Percentiles rank a stretch among this genome's conserved stretches.
Evolutionary conservation across 2,329 filamentous ascomycete genomes (phyloP).

Genomic region (Pleomassaria siparia): DNA sequence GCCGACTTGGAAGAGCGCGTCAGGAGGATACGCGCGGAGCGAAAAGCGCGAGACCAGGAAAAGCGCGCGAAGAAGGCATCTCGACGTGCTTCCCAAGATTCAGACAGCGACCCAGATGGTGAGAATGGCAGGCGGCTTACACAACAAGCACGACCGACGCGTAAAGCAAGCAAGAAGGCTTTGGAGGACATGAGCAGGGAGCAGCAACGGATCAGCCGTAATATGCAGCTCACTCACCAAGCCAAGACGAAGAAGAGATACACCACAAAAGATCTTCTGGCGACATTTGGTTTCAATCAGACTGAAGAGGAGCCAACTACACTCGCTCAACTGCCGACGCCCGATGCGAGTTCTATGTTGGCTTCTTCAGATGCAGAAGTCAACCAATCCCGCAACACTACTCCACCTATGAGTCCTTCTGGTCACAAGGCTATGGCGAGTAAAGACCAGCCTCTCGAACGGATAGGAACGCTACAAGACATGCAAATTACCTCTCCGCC

Average conservation of each 20-base stretch:
- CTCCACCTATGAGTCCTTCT: constrained; percentile 51
- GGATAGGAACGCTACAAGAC: constrained; percentile 3
- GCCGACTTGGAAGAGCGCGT: constrained; percentile 72
- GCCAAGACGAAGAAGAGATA: constrained; percentile 88
- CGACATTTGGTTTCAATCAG: constrained; percentile 74
- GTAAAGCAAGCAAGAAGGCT: constrained; percentile 93
- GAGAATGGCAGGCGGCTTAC: constrained; percentile 56
- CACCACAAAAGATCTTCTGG: constrained; percentile 77
- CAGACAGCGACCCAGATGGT: constrained; percentile 57
- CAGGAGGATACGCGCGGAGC: constrained; percentile 71
- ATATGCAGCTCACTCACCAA: constrained; percentile 88
- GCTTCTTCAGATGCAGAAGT: constrained; percentile 66
- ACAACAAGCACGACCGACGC: constrained; percentile 67
- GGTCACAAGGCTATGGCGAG: constrained; percentile 15
- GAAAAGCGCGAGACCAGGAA: constrained; percentile 54
- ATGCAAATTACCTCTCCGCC: constrained; percentile 4
- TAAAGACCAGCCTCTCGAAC: constrained; percentile 9
- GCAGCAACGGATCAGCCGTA: constrained; percentile 86
- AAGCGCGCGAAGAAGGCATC: constrained; percentile 34
- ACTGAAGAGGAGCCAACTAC: constrained; percentile 14
- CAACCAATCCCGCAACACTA: constrained; percentile 36
- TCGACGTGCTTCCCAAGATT: constrained; percentile 17
- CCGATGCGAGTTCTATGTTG: constrained; percentile 45
- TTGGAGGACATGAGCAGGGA: constrained; percentile 93
- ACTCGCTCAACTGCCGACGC: constrained; percentile 19